A percentile compares a stretch with the other conserved stretches of the same genome.
These are phyloP conservation scores for Allium cepa DNA, from an alignment of 106 monocot species.

Conservation along the genomic window DNA sequence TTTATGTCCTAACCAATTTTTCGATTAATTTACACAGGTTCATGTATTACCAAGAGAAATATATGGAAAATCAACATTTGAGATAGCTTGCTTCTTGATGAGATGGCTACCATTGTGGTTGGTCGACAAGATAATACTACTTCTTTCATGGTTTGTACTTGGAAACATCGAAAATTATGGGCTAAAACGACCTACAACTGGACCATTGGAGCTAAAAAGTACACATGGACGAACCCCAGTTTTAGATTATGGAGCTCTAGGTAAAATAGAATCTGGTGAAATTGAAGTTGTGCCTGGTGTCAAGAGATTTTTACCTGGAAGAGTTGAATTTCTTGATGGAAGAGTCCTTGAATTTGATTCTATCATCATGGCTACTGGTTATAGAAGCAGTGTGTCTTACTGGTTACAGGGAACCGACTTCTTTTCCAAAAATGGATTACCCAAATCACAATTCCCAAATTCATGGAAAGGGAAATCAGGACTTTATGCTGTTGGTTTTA, in stretches of 20 bases:
- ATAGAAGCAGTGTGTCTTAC: constrained; percentile 59
- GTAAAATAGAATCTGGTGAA: constrained; percentile 43
- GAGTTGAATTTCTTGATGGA: constrained; percentile 47
- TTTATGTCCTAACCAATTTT: neutral
- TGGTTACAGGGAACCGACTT: constrained; percentile 62
- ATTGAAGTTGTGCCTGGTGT: constrained; percentile 59
- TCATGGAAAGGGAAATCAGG: constrained; percentile 38
- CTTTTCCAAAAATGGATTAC: constrained; percentile 37
- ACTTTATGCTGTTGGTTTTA: constrained; percentile 19
- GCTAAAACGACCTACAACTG: constrained; percentile 30
- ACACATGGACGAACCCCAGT: constrained; percentile 50
- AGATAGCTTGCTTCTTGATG: constrained; percentile 30
- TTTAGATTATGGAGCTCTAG: constrained; percentile 48
- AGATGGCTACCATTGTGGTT: constrained; percentile 59
- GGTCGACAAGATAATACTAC: constrained; percentile 42
- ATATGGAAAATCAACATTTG: constrained; percentile 53
- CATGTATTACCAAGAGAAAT: constrained; percentile 69
- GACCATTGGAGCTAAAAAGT: constrained; percentile 61
- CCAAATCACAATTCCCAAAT: constrained; percentile 29
- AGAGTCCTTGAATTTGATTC: constrained; percentile 28
- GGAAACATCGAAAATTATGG: constrained; percentile 36
- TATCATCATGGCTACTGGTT: constrained; percentile 53
- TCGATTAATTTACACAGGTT: constrained; percentile 28
- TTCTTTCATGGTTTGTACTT: constrained; percentile 27
- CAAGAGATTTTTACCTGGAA: constrained; percentile 30